phyloP scores from a whole-genome alignment of 2,329 filamentous ascomycete genomes.

The Talaromyces sp. region DNA sequence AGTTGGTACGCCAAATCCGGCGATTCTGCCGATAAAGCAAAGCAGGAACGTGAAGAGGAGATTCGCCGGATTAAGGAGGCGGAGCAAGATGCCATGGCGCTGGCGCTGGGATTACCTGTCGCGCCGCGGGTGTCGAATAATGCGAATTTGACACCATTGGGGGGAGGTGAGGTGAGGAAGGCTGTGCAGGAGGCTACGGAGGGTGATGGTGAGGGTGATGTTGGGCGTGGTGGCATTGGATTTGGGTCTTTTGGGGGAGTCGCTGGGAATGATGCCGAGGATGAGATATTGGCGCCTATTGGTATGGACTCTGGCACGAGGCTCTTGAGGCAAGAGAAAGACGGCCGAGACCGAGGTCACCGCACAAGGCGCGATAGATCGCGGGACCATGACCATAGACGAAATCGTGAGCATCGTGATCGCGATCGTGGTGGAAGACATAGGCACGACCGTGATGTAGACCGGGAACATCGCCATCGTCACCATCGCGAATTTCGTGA shows the following conservation, averaged over 20 bases:
- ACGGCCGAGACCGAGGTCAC: conserved; percentile 28
- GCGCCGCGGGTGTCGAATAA: conserved; percentile 57
- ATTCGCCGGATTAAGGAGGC: conserved; percentile 80
- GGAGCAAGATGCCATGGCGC: conserved; percentile 85
- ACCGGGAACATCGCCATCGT: conserved; percentile 8
- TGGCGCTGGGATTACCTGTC: conserved; percentile 74
- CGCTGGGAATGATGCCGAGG: conserved; percentile 27
- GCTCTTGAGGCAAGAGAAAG: conserved; percentile 29
- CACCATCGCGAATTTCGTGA: background rate
- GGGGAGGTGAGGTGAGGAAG: conserved; percentile 57
- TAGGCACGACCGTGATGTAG: conserved; percentile 6
- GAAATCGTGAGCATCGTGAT: conserved; percentile 26
- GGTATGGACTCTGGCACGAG: conserved; percentile 23
- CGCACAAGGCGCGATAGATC: conserved; percentile 24
- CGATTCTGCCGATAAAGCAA: conserved; percentile 40
- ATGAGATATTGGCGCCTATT: conserved; percentile 28
- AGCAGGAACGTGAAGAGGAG: conserved; percentile 70
- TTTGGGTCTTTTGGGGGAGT: conserved; percentile 35
- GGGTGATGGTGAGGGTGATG: conserved; percentile 26
- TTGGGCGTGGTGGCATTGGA: conserved; percentile 33
- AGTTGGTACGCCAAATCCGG: conserved; percentile 62
- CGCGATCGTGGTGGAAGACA: conserved; percentile 18
- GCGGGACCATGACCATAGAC: conserved; percentile 48
- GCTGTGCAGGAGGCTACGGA: conserved; percentile 46
- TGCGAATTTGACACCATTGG: conserved; percentile 60